Percentiles rank a stretch among this genome's conserved stretches.
Evolutionary conservation across 192 early-diverging fungal genomes (phyloP).

Genomic region (Entomortierella lignicola): DNA sequence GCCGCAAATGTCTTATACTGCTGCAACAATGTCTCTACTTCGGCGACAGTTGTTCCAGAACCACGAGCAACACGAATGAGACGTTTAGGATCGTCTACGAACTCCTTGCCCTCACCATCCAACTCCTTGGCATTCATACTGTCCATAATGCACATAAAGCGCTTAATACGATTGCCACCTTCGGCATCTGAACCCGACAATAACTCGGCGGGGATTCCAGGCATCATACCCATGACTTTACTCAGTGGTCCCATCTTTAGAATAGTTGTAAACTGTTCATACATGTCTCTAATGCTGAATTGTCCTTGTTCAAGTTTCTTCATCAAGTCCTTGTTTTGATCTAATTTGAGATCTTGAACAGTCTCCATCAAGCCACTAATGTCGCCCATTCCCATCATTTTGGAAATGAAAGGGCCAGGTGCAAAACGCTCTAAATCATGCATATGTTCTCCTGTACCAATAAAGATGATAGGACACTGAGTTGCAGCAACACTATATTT

Average conservation of each 20-base stretch:
- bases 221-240: constrained; percentile 84
- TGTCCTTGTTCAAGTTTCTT: constrained; percentile 86
- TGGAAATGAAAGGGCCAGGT: constrained; percentile 89
- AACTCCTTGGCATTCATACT: constrained; percentile 94
- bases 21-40: constrained; percentile 86
- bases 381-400: constrained; percentile 96
- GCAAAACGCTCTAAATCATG: constrained; percentile 94
- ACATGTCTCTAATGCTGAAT: constrained; percentile 94
- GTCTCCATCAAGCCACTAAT: constrained; percentile 87
- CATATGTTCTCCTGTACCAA: constrained; percentile 97
- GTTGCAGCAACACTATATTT: constrained; percentile 88
- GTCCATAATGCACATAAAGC: constrained; percentile 94
- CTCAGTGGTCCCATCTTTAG: constrained; percentile 91
- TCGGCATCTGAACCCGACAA: constrained; percentile 62
- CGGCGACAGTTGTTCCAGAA: constrained; percentile 81
- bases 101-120: constrained; percentile 88
- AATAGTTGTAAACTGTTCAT: constrained; percentile 92
- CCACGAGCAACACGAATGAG: constrained; percentile 87
- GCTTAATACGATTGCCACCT: constrained; percentile 69
- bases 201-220: constrained; percentile 66
- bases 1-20: constrained; percentile 84
- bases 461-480: constrained; percentile 92
- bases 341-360: constrained; percentile 88
- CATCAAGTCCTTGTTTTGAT: constrained; percentile 88
- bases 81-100: constrained; percentile 76